Evolutionary conservation across 1,139 yeast genomes (phyloP).

Genomic region (Geotrichum australiense): DNA sequence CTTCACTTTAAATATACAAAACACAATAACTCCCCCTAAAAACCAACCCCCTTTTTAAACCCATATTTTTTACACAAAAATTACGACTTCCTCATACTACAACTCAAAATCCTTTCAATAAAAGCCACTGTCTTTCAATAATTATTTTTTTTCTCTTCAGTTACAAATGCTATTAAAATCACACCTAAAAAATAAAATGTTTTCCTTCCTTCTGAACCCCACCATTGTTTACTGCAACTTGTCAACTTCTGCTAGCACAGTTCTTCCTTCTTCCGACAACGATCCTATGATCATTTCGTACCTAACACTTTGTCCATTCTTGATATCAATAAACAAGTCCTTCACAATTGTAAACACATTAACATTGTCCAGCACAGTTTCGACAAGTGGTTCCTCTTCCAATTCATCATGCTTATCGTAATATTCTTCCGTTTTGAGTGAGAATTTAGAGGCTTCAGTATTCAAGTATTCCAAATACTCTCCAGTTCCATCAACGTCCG

Average conservation of each 20-base stretch:
- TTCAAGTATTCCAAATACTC: slow-evolving; percentile 32
- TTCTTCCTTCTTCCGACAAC: slow-evolving; percentile 34
- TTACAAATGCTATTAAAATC: too few species aligned
- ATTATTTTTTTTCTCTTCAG: too few species aligned
- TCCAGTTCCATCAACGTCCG: slow-evolving; percentile 20
- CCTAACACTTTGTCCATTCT: slow-evolving; percentile 27
- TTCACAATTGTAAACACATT: slow-evolving; percentile 54
- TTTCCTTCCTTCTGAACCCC: too few species aligned
- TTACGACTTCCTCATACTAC: too few species aligned
- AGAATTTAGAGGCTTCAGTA: slow-evolving; percentile 8
- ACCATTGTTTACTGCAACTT: slow-evolving; percentile 6
- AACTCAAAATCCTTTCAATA: too few species aligned
- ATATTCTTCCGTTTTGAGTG: background rate
- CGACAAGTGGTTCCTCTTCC: slow-evolving; percentile 74
- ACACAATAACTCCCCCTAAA: too few species aligned
- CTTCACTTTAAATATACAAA: too few species aligned
- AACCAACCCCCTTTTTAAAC: too few species aligned
- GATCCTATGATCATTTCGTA: slow-evolving; percentile 28
- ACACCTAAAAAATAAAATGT: too few species aligned
- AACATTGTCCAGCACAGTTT: slow-evolving; percentile 67
- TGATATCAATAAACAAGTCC: slow-evolving; percentile 37
- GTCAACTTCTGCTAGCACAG: slow-evolving; percentile 23
- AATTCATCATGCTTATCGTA: slow-evolving; percentile 41
- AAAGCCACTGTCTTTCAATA: too few species aligned
- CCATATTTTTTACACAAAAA: too few species aligned